phyloP scores from a whole-genome alignment of 2,329 filamentous ascomycete species.

The Colletotrichum sp. region DNA sequence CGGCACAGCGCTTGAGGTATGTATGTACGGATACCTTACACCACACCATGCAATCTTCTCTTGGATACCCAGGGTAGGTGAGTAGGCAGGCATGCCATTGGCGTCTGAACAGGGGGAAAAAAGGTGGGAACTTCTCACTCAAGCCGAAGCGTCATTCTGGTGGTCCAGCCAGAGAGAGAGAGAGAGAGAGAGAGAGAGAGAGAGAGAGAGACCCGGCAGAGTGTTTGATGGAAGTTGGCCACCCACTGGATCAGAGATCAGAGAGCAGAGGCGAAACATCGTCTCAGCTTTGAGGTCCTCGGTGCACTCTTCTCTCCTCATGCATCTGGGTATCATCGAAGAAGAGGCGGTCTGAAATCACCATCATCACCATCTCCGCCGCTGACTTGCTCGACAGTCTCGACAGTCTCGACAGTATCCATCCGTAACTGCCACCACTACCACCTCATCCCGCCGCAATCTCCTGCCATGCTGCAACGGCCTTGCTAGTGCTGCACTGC shows the following conservation, averaged over 20 bases:
- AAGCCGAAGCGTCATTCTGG: not conserved
- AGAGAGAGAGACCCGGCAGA: not conserved
- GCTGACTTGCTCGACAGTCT: not conserved
- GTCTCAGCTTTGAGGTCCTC: not conserved
- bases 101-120: not conserved
- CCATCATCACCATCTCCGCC: not conserved
- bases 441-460: not conserved
- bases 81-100: not conserved
- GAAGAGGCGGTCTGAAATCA: not conserved
- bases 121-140: not conserved
- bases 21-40: not conserved
- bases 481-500: conserved; percentile 1
- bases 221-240: not conserved
- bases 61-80: not conserved
- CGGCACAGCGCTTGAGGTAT: not conserved
- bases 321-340: not conserved
- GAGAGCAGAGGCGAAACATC: not conserved
- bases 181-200: not conserved
- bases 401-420: not conserved
- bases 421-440: not conserved
- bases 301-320: not conserved
- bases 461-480: conserved; percentile 4
- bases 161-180: not conserved
- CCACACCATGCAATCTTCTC: not conserved
- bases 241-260: not conserved